phyloP scores from a whole-genome alignment of 805 yeast species.

The Cyberlindnera saturnus region DNA sequence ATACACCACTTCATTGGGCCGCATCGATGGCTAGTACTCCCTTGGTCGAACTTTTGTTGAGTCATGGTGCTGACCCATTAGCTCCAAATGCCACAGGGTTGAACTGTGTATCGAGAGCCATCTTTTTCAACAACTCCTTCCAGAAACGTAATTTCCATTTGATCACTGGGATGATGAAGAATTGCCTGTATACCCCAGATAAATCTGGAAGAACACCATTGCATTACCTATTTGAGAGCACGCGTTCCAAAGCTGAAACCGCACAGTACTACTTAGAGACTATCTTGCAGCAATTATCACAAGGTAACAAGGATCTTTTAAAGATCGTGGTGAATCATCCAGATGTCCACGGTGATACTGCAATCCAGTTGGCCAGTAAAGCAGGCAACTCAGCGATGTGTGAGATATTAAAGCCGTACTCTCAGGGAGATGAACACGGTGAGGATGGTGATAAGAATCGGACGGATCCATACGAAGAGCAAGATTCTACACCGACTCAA shows the following conservation, averaged over 20 bases:
- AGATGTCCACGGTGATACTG: constrained; percentile 81
- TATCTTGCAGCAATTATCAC: constrained; percentile 37
- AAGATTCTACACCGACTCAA: background rate
- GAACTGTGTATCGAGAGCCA: constrained; percentile 62
- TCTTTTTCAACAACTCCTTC: constrained; percentile 67
- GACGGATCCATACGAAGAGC: constrained; percentile 5
- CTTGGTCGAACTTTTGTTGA: constrained; percentile 49
- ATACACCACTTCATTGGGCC: constrained; percentile 83
- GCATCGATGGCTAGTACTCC: constrained; percentile 68
- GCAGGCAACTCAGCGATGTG: constrained; percentile 42
- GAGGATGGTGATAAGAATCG: background rate
- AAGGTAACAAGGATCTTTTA: constrained; percentile 37
- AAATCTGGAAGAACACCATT: constrained; percentile 65
- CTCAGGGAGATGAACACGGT: constrained; percentile 14
- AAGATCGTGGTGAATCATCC: constrained; percentile 64
- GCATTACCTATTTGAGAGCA: constrained; percentile 58
- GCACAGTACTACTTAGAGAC: constrained; percentile 50
- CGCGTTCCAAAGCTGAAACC: constrained; percentile 41
- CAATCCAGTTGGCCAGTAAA: constrained; percentile 70
- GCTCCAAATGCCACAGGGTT: constrained; percentile 51
- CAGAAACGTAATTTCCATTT: constrained; percentile 55
- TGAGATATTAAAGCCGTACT: constrained; percentile 29
- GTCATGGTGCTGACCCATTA: constrained; percentile 57
- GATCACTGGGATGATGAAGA: constrained; percentile 54
- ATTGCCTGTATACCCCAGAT: constrained; percentile 68